A percentile compares a stretch with the other conserved stretches of the same genome.
Evolutionary conservation across 352 stramenopile species (phyloP).

Genomic region (Phytophthora vignae): DNA sequence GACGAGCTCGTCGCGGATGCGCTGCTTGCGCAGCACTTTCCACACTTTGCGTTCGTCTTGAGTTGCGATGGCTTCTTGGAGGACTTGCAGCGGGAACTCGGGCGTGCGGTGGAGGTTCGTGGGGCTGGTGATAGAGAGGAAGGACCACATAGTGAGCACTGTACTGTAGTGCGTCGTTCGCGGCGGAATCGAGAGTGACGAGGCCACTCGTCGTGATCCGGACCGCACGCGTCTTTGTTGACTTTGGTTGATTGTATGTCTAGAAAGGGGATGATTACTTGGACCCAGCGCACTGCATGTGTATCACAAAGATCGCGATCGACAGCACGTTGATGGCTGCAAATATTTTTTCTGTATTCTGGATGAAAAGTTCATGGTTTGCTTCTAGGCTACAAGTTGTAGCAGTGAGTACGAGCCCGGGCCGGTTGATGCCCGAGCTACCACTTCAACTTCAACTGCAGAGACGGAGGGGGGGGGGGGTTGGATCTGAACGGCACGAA

Average conservation of each 20-base stretch:
- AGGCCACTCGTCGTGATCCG: slow-evolving; percentile 4
- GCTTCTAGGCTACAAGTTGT: no score
- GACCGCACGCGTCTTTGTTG: slow-evolving; percentile 20
- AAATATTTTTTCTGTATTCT: neutral
- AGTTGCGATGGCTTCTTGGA: slow-evolving; percentile 28
- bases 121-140: slow-evolving; percentile 3
- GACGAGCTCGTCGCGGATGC: slow-evolving; percentile 25
- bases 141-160: slow-evolving; percentile 15
- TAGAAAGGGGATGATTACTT: no score
- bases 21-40: slow-evolving; percentile 19
- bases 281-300: no score
- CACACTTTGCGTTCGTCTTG: slow-evolving; percentile 14
- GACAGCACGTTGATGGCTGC: neutral
- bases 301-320: neutral
- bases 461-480: neutral
- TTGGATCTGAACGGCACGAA: slow-evolving; percentile 1
- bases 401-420: no score
- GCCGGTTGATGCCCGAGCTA: no score
- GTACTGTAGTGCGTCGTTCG: neutral
- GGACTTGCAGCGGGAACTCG: slow-evolving; percentile 26
- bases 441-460: slow-evolving; percentile 22
- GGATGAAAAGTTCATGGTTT: neutral
- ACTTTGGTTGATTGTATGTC: neutral
- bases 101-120: neutral
- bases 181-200: slow-evolving; percentile 8